These are phyloP conservation scores for Ophiostoma triangulosporum DNA, from an alignment of 2,329 filamentous ascomycete genomes.

Conservation along the genomic window DNA sequence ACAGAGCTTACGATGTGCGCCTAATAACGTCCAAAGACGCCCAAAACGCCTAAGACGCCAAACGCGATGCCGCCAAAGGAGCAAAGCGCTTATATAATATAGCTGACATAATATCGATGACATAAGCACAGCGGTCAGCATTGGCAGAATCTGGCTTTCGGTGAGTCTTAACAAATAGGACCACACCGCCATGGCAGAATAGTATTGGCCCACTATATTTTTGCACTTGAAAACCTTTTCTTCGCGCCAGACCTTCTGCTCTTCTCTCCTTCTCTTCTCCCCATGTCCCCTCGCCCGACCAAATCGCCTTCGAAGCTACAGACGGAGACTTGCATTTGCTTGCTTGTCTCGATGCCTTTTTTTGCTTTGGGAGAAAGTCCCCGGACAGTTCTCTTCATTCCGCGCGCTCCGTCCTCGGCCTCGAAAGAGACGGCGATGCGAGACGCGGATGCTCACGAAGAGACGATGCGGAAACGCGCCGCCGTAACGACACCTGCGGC, in stretches of 20 bases:
- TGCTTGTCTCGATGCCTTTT: slow-evolving; percentile 19
- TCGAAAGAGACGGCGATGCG: slow-evolving; percentile 12
- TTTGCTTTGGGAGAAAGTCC: slow-evolving; percentile 99
- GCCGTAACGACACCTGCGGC: slow-evolving; percentile 98
- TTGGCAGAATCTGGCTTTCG: neutral
- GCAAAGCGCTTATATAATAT: too few relatives aligned
- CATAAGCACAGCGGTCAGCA: neutral
- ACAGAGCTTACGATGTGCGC: too few relatives aligned
- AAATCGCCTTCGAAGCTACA: slow-evolving; percentile 99
- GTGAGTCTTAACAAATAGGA: neutral
- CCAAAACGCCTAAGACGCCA: neutral
- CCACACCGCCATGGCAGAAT: slow-evolving; percentile 11
- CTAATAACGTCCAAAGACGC: neutral
- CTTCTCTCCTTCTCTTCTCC: slow-evolving; percentile 17
- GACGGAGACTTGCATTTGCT: slow-evolving; percentile 49
- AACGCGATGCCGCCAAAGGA: neutral
- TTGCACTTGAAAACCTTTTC: slow-evolving; percentile 10
- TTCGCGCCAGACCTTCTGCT: neutral
- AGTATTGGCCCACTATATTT: slow-evolving; percentile 1
- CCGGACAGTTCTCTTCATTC: slow-evolving; percentile 56
- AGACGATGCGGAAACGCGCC: slow-evolving; percentile 87
- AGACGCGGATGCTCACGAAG: slow-evolving; percentile 5
- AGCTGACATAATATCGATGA: slow-evolving; percentile 1
- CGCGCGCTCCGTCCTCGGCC: slow-evolving; percentile 15
- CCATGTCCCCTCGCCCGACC: slow-evolving; percentile 79